Evolutionary conservation across 2,329 filamentous ascomycete genomes (phyloP).

Genomic region (Beauveria sp.): DNA sequence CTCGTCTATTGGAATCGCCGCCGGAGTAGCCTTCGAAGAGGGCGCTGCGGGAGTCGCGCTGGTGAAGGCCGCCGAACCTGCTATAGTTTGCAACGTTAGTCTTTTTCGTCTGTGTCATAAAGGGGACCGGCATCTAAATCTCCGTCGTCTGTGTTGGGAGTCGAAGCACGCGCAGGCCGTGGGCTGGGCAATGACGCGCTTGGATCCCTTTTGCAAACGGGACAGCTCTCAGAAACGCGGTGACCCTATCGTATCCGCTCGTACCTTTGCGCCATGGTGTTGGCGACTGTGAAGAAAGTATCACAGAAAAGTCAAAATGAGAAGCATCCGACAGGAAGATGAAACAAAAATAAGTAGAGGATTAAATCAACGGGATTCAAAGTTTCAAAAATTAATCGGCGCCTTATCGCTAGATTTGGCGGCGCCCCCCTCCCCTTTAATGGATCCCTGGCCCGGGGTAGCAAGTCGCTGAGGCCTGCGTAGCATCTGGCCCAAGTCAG

Average conservation of each 20-base stretch:
- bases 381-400: constrained; percentile 1
- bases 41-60: constrained; percentile 63
- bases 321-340: not conserved
- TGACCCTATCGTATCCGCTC: not conserved
- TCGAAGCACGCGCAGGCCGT: not conserved
- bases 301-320: not conserved
- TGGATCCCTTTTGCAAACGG: not conserved
- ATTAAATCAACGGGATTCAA: not conserved
- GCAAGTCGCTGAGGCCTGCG: not conserved
- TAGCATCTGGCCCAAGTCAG: not conserved
- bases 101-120: not conserved
- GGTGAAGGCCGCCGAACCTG: constrained; percentile 65
- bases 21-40: constrained; percentile 69
- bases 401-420: not conserved
- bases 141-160: not conserved
- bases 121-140: not conserved
- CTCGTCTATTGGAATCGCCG: constrained; percentile 32
- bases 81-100: not conserved
- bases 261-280: constrained; percentile 30
- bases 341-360: not conserved
- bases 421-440: constrained; percentile 7
- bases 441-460: not conserved
- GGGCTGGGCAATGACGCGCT: not conserved
- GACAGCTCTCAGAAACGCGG: not conserved
- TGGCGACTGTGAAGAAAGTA: not conserved